These are phyloP conservation scores for Cyberlindnera mycetangii DNA, from an alignment of 805 yeast genomes.

Conservation along the genomic window DNA sequence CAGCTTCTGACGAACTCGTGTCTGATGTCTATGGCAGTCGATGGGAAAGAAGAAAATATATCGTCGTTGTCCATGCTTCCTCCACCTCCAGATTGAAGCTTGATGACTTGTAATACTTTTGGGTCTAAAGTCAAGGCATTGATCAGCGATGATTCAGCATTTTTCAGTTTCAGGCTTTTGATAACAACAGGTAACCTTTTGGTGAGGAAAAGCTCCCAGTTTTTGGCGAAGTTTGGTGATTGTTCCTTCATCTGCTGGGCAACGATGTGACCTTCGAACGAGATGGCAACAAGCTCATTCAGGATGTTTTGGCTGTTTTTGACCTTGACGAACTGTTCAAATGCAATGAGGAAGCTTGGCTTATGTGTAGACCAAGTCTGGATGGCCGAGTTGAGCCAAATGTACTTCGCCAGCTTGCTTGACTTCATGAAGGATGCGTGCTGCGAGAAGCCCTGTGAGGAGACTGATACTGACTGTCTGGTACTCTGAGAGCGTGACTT, in stretches of 20 bases:
- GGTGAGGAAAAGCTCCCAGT: constrained; percentile 44
- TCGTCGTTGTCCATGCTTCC: constrained; percentile 34
- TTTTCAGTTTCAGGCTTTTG: constrained; percentile 29
- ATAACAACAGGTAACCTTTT: constrained; percentile 47
- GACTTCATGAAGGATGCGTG: constrained; percentile 23
- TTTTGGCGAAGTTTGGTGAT: constrained; percentile 33
- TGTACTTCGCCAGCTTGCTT: constrained; percentile 24
- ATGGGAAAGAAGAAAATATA: constrained; percentile 48
- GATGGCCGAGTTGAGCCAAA: constrained; percentile 38
- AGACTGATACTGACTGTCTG: constrained; percentile 10
- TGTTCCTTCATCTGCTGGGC: constrained; percentile 34
- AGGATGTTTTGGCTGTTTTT: constrained; percentile 28
- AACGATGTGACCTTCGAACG: constrained; percentile 42
- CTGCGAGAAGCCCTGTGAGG: constrained; percentile 8
- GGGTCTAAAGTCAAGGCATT: constrained; percentile 32
- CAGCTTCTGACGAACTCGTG: constrained; percentile 49
- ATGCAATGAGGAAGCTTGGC: constrained; percentile 30
- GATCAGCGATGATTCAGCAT: constrained; percentile 27
- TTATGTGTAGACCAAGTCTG: constrained; percentile 34
- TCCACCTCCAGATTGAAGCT: constrained; percentile 17
- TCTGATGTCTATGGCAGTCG: constrained; percentile 45
- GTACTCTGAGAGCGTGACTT: constrained; percentile 9
- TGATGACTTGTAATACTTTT: constrained; percentile 30
- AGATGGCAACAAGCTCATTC: constrained; percentile 40
- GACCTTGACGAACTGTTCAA: constrained; percentile 33